phyloP scores from a whole-genome alignment of 306 rosid genomes.

The Mucuna pruriens region DNA sequence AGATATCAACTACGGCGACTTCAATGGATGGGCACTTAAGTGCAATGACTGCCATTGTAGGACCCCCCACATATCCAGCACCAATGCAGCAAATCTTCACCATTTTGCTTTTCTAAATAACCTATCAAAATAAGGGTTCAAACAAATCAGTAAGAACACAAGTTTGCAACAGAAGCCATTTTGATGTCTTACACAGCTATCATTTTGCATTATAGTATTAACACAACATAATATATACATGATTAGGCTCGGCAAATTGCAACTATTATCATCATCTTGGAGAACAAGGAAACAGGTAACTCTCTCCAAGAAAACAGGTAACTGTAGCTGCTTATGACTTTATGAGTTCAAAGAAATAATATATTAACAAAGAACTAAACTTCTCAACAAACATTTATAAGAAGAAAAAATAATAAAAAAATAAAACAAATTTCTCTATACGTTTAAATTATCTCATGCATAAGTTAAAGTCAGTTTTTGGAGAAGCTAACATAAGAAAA shows the following conservation, averaged over 20 bases:
- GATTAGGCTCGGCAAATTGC: background rate
- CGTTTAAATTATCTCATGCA: no score
- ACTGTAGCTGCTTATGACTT: background rate
- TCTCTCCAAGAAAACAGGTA: background rate
- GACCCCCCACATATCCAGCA: slow-evolving; percentile 99
- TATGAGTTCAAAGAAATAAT: background rate
- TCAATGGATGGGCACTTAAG: slow-evolving; percentile 84
- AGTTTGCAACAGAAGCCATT: slow-evolving; percentile 7
- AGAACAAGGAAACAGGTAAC: background rate
- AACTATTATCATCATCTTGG: slow-evolving; percentile 3
- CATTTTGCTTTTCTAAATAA: slow-evolving; percentile 60
- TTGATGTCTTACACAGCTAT: background rate
- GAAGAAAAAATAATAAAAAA: no score
- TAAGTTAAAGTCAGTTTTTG: no score
- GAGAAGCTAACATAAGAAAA: no score
- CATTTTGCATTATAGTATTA: background rate
- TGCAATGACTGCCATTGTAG: slow-evolving; percentile 99
- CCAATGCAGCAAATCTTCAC: slow-evolving; percentile 99
- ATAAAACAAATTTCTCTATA: no score
- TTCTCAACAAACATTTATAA: no score
- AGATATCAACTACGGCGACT: slow-evolving; percentile 93
- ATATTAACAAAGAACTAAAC: no score
- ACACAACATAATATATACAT: background rate
- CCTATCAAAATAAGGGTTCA: slow-evolving; percentile 50
- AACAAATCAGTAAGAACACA: slow-evolving; percentile 35